Base-by-base conservation (phyloP, 768 basidiomycete species). In the Suillus bovinus region DNA sequence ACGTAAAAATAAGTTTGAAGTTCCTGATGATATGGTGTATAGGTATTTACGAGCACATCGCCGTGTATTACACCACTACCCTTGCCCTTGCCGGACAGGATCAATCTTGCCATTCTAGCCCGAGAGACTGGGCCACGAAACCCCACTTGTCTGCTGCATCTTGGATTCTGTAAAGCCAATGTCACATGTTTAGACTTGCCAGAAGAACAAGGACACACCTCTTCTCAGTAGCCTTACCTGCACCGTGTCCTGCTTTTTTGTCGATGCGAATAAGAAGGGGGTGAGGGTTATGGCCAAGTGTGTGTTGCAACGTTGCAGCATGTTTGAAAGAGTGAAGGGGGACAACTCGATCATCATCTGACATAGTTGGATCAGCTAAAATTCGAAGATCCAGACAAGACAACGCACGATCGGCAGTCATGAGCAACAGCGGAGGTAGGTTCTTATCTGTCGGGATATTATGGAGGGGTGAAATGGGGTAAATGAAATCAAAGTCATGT, bases 311-410 rank as follows among this genome's bases (percentile, higher is more conserved):
- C n/a, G 86, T 85, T 17, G 93, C 93, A 0, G 88, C 86, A 57
- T 86, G 81, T 75, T 94, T 94, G 83, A 90, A 93, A 10, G 91
- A 90, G 74, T 93, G 93, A 71, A 91, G 77, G 1, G 91, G 90
- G 5, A 93, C 91, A n/a, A 94, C 92, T 38, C 92, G 87, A 68
- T 92, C 90, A 66, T 93, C 92, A 64, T 91, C 90, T 91, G 67
- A 20, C 24, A 29, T 17, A 20, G 6, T 24, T n/a, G 14, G 36
- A 24, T 42, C 44, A 50, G 11, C 36, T 55, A 53, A 33, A 53
- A 16, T 34, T 44, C 33, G 57, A 47, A 38, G 47, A 17, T 42
- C 13, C 24, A 52, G 24, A 22, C 54, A 50, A 61, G 22, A 27
- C n/a, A 27, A 63, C 89, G 65, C 72, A 93, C 89, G 90, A 72